Conservation (phyloP, 2,329 filamentous ascomycete genomes). For the Plectosphaerella sp. region DNA sequence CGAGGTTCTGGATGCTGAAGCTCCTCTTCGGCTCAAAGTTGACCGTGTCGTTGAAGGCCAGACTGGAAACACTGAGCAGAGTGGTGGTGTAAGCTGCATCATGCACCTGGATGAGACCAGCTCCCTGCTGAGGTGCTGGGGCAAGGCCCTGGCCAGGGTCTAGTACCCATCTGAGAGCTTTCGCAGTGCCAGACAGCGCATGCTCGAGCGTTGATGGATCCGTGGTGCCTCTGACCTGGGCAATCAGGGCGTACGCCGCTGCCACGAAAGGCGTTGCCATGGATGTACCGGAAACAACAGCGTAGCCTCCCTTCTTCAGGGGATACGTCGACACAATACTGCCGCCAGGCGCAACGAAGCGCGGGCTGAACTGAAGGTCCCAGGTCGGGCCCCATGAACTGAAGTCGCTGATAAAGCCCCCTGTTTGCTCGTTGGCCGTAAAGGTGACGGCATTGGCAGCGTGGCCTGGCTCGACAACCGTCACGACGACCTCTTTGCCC, state of each 20-base stretch:
- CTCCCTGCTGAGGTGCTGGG: slow-evolving; percentile 29
- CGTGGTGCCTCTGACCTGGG: slow-evolving; percentile 44
- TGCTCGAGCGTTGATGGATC: slow-evolving; percentile 34
- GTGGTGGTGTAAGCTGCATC: slow-evolving; percentile 32
- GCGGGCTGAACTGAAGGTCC: slow-evolving; percentile 13
- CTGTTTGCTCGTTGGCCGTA: not conserved
- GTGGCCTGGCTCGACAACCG: too few species aligned
- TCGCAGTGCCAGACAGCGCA: too few species aligned
- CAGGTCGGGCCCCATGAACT: slow-evolving; percentile 12
- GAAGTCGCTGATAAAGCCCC: not conserved
- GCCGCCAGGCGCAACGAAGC: slow-evolving; percentile 13
- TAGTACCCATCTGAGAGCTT: too few species aligned
- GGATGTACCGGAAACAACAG: slow-evolving; percentile 38
- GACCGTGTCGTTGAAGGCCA: slow-evolving; percentile 40
- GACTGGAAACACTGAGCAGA: slow-evolving; percentile 28
- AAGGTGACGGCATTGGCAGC: too few species aligned
- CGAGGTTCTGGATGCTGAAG: slow-evolving; percentile 36
- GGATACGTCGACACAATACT: slow-evolving; percentile 14
- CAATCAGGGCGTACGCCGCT: slow-evolving; percentile 47
- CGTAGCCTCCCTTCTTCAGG: slow-evolving; percentile 22
- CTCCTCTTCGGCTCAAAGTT: slow-evolving; percentile 26
- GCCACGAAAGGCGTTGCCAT: slow-evolving; percentile 37
- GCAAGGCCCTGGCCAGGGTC: too few species aligned
- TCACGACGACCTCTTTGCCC: too few species aligned
- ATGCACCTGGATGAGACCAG: slow-evolving; percentile 35